Evolutionary conservation across 768 basidiomycete genomes (phyloP), one percentile per base, ranked within the genome.

Genomic region (Amyloporia xantha): DNA sequence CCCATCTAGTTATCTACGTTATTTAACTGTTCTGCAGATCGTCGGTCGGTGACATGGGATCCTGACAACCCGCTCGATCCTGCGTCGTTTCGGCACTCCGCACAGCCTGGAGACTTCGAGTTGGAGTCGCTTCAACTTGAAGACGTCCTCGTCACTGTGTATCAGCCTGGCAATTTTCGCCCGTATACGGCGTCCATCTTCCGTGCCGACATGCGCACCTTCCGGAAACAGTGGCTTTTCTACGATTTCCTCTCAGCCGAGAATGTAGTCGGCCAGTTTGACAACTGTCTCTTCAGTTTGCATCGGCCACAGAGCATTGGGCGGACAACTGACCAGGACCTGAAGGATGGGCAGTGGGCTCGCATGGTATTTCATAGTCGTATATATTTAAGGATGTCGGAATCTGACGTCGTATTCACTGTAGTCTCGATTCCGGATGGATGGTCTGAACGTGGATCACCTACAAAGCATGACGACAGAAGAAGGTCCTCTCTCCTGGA

Each of bases 261-360:
- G 62, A 90, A 87, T 54, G 86, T 98, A 36, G 95, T 96, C 7
- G 96, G 96, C 3, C 96, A 99, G 64, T 90, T 92, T 54, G 96
- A 99, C 64, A 97, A 97, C 62, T 99, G 96, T 59, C 63, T 99
- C 17, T 96, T 96, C 70, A 97, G 94, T 62, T 63, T 99, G 54
- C 96, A 98, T 60, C 87, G 84, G 61, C 95, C 95, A 5, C 95
- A 97, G 69, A 95, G 91, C 62, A 90, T 98, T 44, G 91, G 94
- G 1, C 74, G 91, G 53, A 92, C 91, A 4, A 91, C 82, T 41
- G 86, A 91, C 60, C 86, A 82, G 59, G 92, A 95, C 52, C 62
- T 88, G 26, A 81, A 84, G 62, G 85, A 92, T 61, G 83, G 83
- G 15, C 79, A 84, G 51, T 93, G 91, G 85, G 82, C 81, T 9